phyloP scores from a whole-genome alignment of 2,329 filamentous ascomycete genomes.

The Diaporthe longicolla region DNA sequence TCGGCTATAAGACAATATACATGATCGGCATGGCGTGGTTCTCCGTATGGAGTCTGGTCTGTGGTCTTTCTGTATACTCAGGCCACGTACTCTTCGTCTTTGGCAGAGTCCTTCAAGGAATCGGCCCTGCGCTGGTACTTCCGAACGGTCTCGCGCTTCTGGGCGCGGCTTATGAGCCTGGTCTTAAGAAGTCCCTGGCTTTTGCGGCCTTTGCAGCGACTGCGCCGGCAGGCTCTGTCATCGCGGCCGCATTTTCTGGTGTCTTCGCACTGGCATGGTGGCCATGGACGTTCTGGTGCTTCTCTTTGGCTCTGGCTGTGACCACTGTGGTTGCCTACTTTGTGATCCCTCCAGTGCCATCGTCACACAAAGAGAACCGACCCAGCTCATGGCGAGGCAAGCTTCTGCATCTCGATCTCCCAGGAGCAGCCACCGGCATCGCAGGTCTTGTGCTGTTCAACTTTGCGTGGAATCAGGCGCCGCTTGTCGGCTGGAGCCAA shows the following conservation, averaged over 20 bases:
- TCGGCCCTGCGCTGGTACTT: conserved; percentile 67
- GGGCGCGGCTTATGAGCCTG: conserved; percentile 62
- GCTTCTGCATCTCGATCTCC: conserved; percentile 46
- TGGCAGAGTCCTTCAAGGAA: conserved; percentile 64
- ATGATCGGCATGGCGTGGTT: conserved; percentile 59
- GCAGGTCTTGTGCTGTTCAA: conserved; percentile 67
- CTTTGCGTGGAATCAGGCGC: conserved; percentile 72
- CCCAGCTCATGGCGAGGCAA: conserved; percentile 19
- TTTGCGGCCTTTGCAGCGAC: conserved; percentile 53
- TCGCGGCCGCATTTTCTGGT: conserved; percentile 51
- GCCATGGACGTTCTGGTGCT: conserved; percentile 50
- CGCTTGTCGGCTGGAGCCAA: conserved; percentile 64
- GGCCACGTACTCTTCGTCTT: conserved; percentile 57
- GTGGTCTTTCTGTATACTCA: conserved; percentile 53
- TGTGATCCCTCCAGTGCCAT: conserved; percentile 44
- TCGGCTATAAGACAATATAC: conserved; percentile 61
- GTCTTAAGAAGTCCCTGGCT: conserved; percentile 50
- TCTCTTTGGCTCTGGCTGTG: conserved; percentile 44
- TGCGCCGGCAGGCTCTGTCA: conserved; percentile 46
- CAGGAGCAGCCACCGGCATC: conserved; percentile 56
- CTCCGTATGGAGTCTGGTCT: conserved; percentile 55
- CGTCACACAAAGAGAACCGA: conserved; percentile 15
- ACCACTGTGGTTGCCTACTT: conserved; percentile 46
- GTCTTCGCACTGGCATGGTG: conserved; percentile 49
- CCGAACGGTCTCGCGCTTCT: conserved; percentile 70